Base-by-base conservation (phyloP, 192 early-diverging fungal species). In the Lobosporangium transversale region DNA sequence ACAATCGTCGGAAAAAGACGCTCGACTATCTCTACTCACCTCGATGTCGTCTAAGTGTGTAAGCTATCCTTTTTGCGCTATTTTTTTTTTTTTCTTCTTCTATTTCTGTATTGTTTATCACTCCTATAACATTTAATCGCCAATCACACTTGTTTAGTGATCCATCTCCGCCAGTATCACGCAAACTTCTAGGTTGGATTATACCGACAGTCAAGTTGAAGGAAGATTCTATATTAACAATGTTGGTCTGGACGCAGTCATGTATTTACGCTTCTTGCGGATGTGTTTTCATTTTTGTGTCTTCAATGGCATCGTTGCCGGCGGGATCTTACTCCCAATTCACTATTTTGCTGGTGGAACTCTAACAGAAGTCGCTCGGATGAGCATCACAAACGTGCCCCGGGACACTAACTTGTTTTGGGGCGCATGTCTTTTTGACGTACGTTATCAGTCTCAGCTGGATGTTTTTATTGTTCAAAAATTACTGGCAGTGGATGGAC, bases 241-340 rank as follows among this genome's bases (percentile, higher is more conserved):
- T 51, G 83, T 86, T 10, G 88, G 88, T 3, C 66, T 89, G 15
- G 88, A 89, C 43, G 85, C 88, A 0, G 82, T 83, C 31, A 87
- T 89, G 86, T 81, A 85, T 68, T 73, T 89, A 5, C 82, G 84
- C 21, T 89, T 89, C 68, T 55, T 88, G 10, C 64, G 70, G 48
- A 89, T 89, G 88, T 79, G 76, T 52, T 57, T 86, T 23, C 78
- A 84, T 24, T 83, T 89, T 40, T 58, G 84, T 14, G 27, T 79
- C 27, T 66, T 88, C 24, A 73, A 80, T 26, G 70, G 69, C 5
- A 12, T 88, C 3, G 21, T 82, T 18, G 69, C 84, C 35, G 64
- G 81, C 12, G 56, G 64, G 14, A 78, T 86, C 21, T 61, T 88
- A 1, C 37, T 88, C 6, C 84, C 85, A 1, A 67, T 88, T 23